phyloP scores from a whole-genome alignment of 306 rosid genomes.

The Datisca glomerata region DNA sequence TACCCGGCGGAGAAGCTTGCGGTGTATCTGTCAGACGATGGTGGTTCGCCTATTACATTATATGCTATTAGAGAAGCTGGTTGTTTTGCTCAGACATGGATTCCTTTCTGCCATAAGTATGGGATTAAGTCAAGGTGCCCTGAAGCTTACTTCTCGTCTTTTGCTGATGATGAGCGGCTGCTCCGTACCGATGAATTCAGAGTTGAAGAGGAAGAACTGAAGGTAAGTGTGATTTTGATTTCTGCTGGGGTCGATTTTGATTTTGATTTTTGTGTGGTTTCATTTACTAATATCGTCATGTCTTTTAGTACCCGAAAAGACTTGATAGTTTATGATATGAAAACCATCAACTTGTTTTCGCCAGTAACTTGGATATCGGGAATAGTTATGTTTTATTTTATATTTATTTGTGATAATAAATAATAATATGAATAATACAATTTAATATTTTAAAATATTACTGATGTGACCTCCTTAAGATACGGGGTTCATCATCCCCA shows the following conservation, averaged over 20 bases:
- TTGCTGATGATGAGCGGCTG: slow-evolving; percentile 10
- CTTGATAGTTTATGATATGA: too few relatives aligned
- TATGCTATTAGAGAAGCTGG: slow-evolving; percentile 31
- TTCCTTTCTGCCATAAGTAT: slow-evolving; percentile 46
- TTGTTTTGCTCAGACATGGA: slow-evolving; percentile 53
- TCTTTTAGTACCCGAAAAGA: too few relatives aligned
- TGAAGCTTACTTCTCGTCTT: slow-evolving; percentile 40
- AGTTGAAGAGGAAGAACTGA: background rate
- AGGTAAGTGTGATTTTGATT: background rate
- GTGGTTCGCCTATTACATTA: slow-evolving; percentile 40
- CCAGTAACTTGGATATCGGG: too few relatives aligned
- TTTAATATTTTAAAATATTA: too few relatives aligned
- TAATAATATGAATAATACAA: too few relatives aligned
- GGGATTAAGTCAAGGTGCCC: slow-evolving; percentile 36
- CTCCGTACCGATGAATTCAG: slow-evolving; percentile 17
- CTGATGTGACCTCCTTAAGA: too few relatives aligned
- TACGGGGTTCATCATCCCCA: too few relatives aligned
- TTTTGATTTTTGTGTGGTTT: background rate
- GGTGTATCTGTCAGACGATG: slow-evolving; percentile 67
- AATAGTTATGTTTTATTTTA: too few relatives aligned
- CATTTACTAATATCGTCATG: too few relatives aligned
- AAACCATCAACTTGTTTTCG: too few relatives aligned
- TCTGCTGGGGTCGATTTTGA: background rate
- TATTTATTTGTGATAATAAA: too few relatives aligned
- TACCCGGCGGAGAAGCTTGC: slow-evolving; percentile 58